Evolutionary conservation across 2,329 filamentous ascomycete species (phyloP), one percentile per base, ranked within the genome.

Genomic region (Grosmannia serpens): DNA sequence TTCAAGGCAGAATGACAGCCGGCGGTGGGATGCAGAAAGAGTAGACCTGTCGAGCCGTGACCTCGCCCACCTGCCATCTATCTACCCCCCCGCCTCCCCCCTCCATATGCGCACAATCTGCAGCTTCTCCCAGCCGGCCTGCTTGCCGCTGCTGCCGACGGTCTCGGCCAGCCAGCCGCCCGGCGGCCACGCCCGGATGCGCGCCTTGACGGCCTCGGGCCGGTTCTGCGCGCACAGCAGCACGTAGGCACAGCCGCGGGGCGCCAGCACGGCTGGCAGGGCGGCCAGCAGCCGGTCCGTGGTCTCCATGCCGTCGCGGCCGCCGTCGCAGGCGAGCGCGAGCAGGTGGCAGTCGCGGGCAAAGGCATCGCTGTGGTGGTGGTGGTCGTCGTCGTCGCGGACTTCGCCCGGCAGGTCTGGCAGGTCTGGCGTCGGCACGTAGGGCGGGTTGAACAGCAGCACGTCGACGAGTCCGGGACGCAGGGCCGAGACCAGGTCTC

Each of bases 391-490:
- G 4, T 38, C 15, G 2, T 38, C 35, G 13, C 2, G n/a, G n/a
- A n/a, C 33, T 13, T 35, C 33, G 10, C 22, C 27, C 2, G 53
- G 53, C 54, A 56, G 54, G 27, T 72, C 69, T 1, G 92, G 91
- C 60, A 95, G 73, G 47, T 84, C 81, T 29, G 86, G 80, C 2
- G 91, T 95, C 2, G 94, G 94, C 17, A 99, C 94, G 69, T 99
- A 99, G 0, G 94, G 94, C 57, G 94, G 94, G 69, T 99, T 99
- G 78, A 97, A 99, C 31, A 99, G 80, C 62, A 99, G 78, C 13
- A 99, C 80, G 68, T 99, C 94, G 6, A 95, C 80, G 46, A 73
- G 72, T 2, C 77, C 75, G 0, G 74, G 68, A 9, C 80, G 78
- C 47, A 95, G 73, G 0, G 85, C 75, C 2, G 79, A 71, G 5